These are phyloP conservation scores for Coelastrella sp. DNA, from an alignment of 139 green algal genomes.

Conservation along the genomic window DNA sequence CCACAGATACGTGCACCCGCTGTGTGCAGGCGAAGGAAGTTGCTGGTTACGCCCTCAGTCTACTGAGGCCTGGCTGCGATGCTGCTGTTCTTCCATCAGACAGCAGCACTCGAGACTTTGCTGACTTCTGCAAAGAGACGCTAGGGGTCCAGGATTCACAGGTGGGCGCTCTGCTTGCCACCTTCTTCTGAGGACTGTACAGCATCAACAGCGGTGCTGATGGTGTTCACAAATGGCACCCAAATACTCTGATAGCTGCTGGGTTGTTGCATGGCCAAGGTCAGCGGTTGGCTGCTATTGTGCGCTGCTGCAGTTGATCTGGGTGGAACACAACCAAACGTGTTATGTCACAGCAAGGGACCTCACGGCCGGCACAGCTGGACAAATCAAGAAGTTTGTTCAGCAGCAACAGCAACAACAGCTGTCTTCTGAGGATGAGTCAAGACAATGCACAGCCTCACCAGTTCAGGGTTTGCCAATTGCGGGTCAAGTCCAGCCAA, in stretches of 20 bases:
- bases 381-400: not conserved
- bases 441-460: not conserved
- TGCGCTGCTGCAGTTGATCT: conserved; percentile 3
- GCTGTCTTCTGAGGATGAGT: not conserved
- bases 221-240: not conserved
- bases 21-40: not conserved
- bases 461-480: not conserved
- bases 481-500: not conserved
- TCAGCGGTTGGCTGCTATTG: not conserved
- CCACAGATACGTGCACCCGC: too few species aligned
- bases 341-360: not conserved
- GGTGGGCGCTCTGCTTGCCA: conserved; percentile 12
- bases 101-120: conserved; percentile 11
- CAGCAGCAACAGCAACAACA: not conserved
- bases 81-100: conserved; percentile 14
- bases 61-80: not conserved
- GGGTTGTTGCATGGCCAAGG: not conserved
- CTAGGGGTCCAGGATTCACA: conserved; percentile 19
- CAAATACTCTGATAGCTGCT: not conserved
- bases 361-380: not conserved
- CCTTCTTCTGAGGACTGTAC: not conserved
- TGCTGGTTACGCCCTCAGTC: conserved; percentile 15
- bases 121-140: conserved; percentile 17
- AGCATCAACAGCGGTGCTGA: not conserved
- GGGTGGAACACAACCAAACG: not conserved